A percentile compares a stretch with the other conserved stretches of the same genome.
phyloP scores from a whole-genome alignment of 1,284 basidiomycete genomes.

The Puccinia horiana region DNA sequence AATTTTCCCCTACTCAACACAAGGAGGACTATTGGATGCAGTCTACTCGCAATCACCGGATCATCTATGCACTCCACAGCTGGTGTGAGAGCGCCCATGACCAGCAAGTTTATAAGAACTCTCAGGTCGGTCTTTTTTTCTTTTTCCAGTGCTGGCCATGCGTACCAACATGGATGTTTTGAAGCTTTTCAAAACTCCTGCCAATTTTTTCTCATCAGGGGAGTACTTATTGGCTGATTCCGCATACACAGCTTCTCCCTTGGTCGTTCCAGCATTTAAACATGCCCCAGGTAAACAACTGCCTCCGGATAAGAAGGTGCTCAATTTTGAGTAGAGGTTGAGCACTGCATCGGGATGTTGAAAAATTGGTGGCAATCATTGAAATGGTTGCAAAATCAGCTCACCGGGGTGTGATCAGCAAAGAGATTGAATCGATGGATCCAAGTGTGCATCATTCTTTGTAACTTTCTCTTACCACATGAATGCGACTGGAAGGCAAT shows the following conservation, averaged over 20 bases:
- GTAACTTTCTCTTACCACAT: background rate
- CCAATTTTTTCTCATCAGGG: background rate
- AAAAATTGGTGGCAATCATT: constrained; percentile 27
- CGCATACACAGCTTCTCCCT: constrained; percentile 1
- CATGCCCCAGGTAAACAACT: background rate
- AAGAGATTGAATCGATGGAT: background rate
- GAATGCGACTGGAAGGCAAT: too few species aligned
- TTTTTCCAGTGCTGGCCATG: background rate
- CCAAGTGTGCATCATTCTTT: background rate
- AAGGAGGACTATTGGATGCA: constrained; percentile 12
- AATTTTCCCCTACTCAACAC: background rate
- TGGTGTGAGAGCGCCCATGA: constrained; percentile 32
- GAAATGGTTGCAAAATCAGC: background rate
- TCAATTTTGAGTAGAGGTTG: constrained; percentile 24
- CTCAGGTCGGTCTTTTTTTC: background rate
- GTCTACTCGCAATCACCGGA: background rate
- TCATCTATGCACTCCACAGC: constrained; percentile 11
- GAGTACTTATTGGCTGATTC: constrained; percentile 32
- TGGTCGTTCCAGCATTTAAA: constrained; percentile 16
- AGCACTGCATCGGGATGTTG: constrained; percentile 30
- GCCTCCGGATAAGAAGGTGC: background rate
- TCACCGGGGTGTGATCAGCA: background rate
- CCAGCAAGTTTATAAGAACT: background rate
- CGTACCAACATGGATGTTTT: background rate
- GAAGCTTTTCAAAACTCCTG: background rate